Percentiles rank a stretch among this genome's conserved stretches.
These are phyloP conservation scores for Talaromyces amestolkiae DNA, from an alignment of 2,329 filamentous ascomycete genomes.

Conservation along the genomic window DNA sequence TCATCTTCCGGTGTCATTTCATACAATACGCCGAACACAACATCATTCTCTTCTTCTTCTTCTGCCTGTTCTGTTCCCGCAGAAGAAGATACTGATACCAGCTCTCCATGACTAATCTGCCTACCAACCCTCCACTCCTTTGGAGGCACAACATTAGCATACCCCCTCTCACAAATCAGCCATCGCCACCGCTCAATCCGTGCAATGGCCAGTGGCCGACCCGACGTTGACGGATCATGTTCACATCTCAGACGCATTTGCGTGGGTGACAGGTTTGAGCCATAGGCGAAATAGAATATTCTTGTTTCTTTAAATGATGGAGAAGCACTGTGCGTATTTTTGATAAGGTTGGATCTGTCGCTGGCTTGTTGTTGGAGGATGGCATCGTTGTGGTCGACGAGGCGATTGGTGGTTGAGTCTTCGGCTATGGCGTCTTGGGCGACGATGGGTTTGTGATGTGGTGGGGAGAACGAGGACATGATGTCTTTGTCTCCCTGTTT, in stretches of 20 bases:
- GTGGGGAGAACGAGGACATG: neutral
- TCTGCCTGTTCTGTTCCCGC: conserved; percentile 4
- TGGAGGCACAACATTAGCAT: conserved; percentile 42
- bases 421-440: conserved; percentile 9
- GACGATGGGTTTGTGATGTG: conserved; percentile 4
- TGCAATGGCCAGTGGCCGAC: conserved; percentile 39
- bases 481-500: neutral
- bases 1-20: conserved; percentile 36
- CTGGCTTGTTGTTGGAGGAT: conserved; percentile 21
- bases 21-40: conserved; percentile 43
- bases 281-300: conserved; percentile 46
- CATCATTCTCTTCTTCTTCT: conserved; percentile 24
- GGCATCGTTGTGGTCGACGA: conserved; percentile 18
- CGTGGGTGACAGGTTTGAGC: conserved; percentile 43
- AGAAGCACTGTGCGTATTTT: neutral
- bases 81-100: conserved; percentile 26
- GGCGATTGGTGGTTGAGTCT: conserved; percentile 6
- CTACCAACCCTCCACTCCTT: conserved; percentile 23
- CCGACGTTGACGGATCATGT: conserved; percentile 32
- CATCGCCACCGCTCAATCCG: conserved; percentile 40
- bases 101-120: conserved; percentile 23
- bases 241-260: conserved; percentile 42
- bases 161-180: conserved; percentile 43
- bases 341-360: neutral
- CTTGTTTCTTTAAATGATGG: neutral